Conservation (phyloP, 805 yeast species). For the Cephaloascus fragrans region DNA sequence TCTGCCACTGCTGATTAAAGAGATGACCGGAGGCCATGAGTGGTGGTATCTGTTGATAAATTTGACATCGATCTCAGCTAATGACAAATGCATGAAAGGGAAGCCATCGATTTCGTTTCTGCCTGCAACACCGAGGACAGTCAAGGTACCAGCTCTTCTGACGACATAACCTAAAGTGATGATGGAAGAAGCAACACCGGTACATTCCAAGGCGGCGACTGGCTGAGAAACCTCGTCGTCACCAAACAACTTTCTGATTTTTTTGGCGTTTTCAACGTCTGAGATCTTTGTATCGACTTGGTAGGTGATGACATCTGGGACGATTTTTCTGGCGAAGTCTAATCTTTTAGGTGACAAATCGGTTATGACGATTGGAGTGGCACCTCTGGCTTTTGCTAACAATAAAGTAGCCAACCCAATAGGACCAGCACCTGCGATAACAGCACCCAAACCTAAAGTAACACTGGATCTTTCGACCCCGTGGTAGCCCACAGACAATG, state of each 20-base stretch:
- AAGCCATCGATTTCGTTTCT: constrained; percentile 31
- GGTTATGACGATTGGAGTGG: constrained; percentile 40
- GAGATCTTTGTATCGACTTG: constrained; percentile 21
- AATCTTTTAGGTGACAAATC: constrained; percentile 36
- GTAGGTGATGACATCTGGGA: constrained; percentile 37
- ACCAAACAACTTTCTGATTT: constrained; percentile 24
- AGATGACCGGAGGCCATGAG: constrained; percentile 49
- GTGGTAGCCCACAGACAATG: constrained; percentile 42
- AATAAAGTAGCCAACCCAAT: constrained; percentile 41
- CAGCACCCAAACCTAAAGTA: constrained; percentile 35
- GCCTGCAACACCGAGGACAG: constrained; percentile 42
- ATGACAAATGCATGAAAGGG: constrained; percentile 46
- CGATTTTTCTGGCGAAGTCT: constrained; percentile 32
- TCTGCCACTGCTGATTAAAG: constrained; percentile 32
- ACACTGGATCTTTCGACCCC: constrained; percentile 40
- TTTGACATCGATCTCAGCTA: constrained; percentile 41
- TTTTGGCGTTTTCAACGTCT: constrained; percentile 26
- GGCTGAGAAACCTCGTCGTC: constrained; percentile 25
- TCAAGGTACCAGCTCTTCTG: constrained; percentile 35
- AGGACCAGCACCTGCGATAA: constrained; percentile 52
- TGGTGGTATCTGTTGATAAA: constrained; percentile 46
- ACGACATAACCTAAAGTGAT: constrained; percentile 35
- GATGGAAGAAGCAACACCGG: constrained; percentile 42
- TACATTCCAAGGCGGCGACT: constrained; percentile 39
- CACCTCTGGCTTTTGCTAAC: constrained; percentile 43